Conservation (phyloP, 2,329 filamentous ascomycete species). For the Reticulascus tulasneorum region DNA sequence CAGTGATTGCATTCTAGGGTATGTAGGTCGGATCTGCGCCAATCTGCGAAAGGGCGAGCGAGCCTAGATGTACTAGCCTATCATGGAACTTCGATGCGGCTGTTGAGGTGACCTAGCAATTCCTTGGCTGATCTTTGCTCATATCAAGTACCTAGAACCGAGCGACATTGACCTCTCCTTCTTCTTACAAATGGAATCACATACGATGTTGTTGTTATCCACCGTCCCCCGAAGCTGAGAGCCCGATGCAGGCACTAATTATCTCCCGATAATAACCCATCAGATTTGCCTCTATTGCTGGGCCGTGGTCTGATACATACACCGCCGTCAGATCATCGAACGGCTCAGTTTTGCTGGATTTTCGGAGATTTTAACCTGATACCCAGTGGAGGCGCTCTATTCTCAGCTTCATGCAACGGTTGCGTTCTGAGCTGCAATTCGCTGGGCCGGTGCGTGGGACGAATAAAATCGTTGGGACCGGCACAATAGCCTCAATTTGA, state of each 20-base stretch:
- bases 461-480: slow-evolving; percentile 7
- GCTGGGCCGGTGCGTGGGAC: background rate
- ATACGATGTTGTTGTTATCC: background rate
- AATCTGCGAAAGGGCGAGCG: too few species aligned
- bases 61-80: too few species aligned
- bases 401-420: slow-evolving; percentile 7
- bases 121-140: too few species aligned
- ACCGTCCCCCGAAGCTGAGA: background rate
- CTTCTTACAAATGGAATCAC: slow-evolving; percentile 1
- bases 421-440: slow-evolving; percentile 4
- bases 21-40: too few species aligned
- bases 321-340: slow-evolving; percentile 12
- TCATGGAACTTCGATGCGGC: too few species aligned
- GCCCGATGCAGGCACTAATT: background rate
- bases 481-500: slow-evolving; percentile 9
- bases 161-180: too few species aligned
- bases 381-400: slow-evolving; percentile 5
- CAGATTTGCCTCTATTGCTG: too few species aligned
- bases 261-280: too few species aligned
- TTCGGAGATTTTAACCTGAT: slow-evolving; percentile 9
- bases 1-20: too few species aligned
- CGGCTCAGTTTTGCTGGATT: slow-evolving; percentile 11
- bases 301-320: slow-evolving; percentile 6
- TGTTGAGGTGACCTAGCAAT: too few species aligned
- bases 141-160: too few species aligned